Conservation (phyloP, 2,329 filamentous ascomycete genomes). For the Aspergillus bombycis region DNA sequence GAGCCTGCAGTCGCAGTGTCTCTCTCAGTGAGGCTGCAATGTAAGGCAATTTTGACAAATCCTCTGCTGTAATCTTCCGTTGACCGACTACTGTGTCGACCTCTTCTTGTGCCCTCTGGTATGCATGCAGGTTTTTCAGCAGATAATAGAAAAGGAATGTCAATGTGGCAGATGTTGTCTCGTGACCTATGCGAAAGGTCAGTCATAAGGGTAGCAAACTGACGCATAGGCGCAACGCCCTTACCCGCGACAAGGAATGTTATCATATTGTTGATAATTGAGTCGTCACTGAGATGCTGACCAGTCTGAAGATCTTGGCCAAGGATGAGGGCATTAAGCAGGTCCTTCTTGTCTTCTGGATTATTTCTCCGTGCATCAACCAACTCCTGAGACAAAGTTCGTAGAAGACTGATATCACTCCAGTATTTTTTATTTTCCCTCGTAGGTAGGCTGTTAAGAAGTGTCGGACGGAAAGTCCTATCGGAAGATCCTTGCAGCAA, state of each 20-base stretch:
- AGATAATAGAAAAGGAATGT: slow-evolving; percentile 69
- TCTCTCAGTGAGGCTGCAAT: slow-evolving; percentile 63
- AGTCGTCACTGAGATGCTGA: slow-evolving; percentile 63
- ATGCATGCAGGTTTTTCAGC: slow-evolving; percentile 63
- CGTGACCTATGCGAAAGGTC: slow-evolving; percentile 55
- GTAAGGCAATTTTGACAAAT: slow-evolving; percentile 55
- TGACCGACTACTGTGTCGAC: slow-evolving; percentile 67
- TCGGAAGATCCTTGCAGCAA: slow-evolving; percentile 62
- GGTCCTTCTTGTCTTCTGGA: slow-evolving; percentile 63
- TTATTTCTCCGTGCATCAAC: slow-evolving; percentile 61
- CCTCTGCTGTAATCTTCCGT: slow-evolving; percentile 60
- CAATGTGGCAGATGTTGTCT: slow-evolving; percentile 70
- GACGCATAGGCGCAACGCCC: background rate
- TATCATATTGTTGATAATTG: slow-evolving; percentile 70
- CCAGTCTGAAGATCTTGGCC: slow-evolving; percentile 70
- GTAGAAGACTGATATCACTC: slow-evolving; percentile 48
- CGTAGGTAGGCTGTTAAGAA: slow-evolving; percentile 50
- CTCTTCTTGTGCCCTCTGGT: slow-evolving; percentile 67
- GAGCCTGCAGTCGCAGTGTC: slow-evolving; percentile 63
- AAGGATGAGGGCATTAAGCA: slow-evolving; percentile 70
- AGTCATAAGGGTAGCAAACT: background rate
- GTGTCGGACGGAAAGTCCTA: slow-evolving; percentile 52
- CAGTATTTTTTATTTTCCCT: slow-evolving; percentile 36
- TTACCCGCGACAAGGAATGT: slow-evolving; percentile 69
- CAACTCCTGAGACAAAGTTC: slow-evolving; percentile 61